Evolutionary conservation across 1,284 basidiomycete genomes (phyloP), one percentile per base, ranked within the genome.

Genomic region (Boletellus deceptivus): DNA sequence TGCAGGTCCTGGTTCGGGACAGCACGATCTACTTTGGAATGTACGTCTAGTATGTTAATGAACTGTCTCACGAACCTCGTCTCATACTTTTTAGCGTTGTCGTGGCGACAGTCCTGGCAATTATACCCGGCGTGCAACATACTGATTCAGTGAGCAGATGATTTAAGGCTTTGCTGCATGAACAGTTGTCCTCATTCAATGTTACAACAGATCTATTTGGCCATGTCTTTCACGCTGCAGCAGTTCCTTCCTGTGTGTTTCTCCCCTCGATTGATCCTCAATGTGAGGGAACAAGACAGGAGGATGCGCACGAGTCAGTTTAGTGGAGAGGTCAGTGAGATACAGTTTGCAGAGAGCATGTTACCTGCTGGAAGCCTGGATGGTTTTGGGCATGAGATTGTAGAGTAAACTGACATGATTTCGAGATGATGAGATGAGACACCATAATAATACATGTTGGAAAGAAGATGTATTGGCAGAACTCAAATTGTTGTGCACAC

Each of bases 1-100:
- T 60, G 24, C 46, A 35, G n/a, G 53, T 60, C 20, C 25, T 60
- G 33, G 43, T 55, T 38, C 48, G 60, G 10, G 55, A 60, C 44
- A 58, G 58, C 40, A 62, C 47, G 0, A 24, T 60, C 18, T 60
- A 60, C 41, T 60, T 58, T 2, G 50, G 49, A 1, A 53, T 60
- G 59, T 62, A 41, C 2, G 60, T 52, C 17, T 13, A 5, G 14
- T 1, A 27, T 10, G 29, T 11, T 11, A 11, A 31, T 6, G 4
- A 11, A 22, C 42, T 6, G 2, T 25, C 25, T 22, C 35, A 17
- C 2, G 13, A 36, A 35, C 29, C 43, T 47, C 1, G 45, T 13
- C 8, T 8, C 17, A 6, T 31, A 10, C 14, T n/a, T 10, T 10
- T 41, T 31, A 60, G 59, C 8, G 48, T 34, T n/a, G 5, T 37